Evolutionary conservation across 306 rosid species (phyloP).

Genomic region (Carpinus fangiana): DNA sequence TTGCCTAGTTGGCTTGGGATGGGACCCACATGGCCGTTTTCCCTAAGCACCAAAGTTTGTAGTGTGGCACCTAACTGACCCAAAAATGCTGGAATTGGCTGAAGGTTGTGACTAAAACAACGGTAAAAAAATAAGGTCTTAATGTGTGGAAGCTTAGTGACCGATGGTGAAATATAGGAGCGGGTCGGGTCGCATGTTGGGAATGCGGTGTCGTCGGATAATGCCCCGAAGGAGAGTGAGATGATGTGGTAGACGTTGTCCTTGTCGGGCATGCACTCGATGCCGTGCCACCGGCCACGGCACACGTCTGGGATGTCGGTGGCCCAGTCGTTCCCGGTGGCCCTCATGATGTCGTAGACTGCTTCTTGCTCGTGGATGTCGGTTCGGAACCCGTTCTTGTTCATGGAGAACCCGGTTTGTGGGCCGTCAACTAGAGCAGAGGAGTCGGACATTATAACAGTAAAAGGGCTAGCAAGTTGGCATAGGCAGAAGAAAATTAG

Average conservation of each 20-base stretch:
- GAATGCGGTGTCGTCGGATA: slow-evolving; percentile 86
- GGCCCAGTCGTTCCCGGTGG: slow-evolving; percentile 90
- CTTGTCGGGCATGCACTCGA: slow-evolving; percentile 87
- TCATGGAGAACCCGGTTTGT: slow-evolving; percentile 63
- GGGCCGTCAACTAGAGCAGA: slow-evolving; percentile 64
- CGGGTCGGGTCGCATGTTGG: slow-evolving; percentile 73
- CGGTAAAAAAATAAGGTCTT: slow-evolving; percentile 70
- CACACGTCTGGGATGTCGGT: slow-evolving; percentile 78
- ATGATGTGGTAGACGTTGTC: slow-evolving; percentile 68
- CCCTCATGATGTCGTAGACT: slow-evolving; percentile 76
- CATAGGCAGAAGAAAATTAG: slow-evolving; percentile 12
- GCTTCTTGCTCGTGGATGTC: slow-evolving; percentile 69
- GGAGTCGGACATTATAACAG: slow-evolving; percentile 71
- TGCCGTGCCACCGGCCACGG: slow-evolving; percentile 93
- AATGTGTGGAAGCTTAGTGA: slow-evolving; percentile 64
- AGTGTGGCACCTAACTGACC: slow-evolving; percentile 55
- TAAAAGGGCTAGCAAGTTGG: slow-evolving; percentile 40
- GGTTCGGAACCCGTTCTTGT: slow-evolving; percentile 55
- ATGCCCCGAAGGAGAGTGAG: slow-evolving; percentile 77
- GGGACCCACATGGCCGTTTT: slow-evolving; percentile 71
- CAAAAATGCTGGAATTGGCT: slow-evolving; percentile 64
- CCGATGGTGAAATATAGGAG: slow-evolving; percentile 58
- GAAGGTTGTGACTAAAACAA: slow-evolving; percentile 65
- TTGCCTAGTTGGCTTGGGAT: slow-evolving; percentile 66
- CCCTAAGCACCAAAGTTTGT: slow-evolving; percentile 72